Evolutionary conservation across 208 protist species (phyloP), one percentile per base, ranked within the genome.

Genomic region (Trypanosomatidae sp.): DNA sequence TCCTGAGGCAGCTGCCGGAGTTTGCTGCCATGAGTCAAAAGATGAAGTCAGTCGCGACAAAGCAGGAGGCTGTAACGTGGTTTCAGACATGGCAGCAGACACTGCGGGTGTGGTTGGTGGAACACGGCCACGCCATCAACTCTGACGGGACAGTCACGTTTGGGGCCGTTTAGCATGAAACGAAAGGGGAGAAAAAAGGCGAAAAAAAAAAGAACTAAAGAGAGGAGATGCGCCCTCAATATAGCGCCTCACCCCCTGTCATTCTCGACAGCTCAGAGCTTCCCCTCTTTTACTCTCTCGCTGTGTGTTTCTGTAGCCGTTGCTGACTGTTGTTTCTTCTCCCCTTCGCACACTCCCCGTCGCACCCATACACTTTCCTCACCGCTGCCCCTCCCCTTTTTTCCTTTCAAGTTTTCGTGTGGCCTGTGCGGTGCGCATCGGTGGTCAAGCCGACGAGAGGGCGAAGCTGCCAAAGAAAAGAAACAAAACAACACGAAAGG

Each of bases 61-160:
- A 84, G 66, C 74, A 73, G 41, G 84, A 92, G 59, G 89, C 91
- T n/a, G 79, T 88, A 22, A 49, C 76, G 22, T 96, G 91, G 89
- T 94, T 96, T 73, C 77, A 84, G 47, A 69, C 69, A 3, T 81
- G 77, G 39, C 90, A 90, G 69, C 52, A 47, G 17, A 74, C 58
- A 22, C 77, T 96, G 53, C 80, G 81, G 10, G 53, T 62, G 65
- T 87, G 86, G 79, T 58, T 96, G 69, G 70, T 81, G 50, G 69
- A 80, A 36, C 72, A 87, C 13, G 82, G 84, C 17, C 86, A 87
- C 82, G 73, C 66, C 22, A 88, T 96, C 36, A 81, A 88, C 49
- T 85, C 84, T 6, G 56, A 81, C n/a, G 83, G 80, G 41, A 89
- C 79, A 17, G 88, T 95, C 46, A 81, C 81, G 30, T 79, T 94